Evolutionary conservation across 2,329 filamentous ascomycete species (phyloP), one percentile per base, ranked within the genome.

Genomic region (Calonectria hongkongensis): DNA sequence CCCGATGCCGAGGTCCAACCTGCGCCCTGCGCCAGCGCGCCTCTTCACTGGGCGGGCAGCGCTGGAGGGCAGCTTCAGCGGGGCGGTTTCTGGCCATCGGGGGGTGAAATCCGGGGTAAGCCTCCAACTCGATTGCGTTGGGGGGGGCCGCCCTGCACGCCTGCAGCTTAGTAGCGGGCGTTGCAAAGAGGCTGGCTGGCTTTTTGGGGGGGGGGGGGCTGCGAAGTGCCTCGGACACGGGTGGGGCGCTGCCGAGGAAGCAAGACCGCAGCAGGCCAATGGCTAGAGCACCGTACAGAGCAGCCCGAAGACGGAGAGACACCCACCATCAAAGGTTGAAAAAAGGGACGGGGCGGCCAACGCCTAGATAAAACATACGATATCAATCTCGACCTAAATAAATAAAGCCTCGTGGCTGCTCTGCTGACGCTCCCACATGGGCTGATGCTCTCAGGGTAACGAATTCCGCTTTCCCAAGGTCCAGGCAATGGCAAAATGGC

Each of bases 61-160:
- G 21, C 39, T 33, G 28, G 12, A 63, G 56, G 27, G 48, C 33
- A 18, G 25, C 36, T 27, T 30, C 18, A 50, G 45, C 41, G 63
- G 45, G 64, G 65, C 51, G 9, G 27, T n/a, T 33, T 25, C 39
- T 43, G 68, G 50, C 30, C 33, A 18, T 36, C 45, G 33, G 51
- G 64, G 66, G 21, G 56, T 41, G 58, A 68, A 80, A 78, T 80
- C 78, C 66, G 78, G 78, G 78, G 78, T 80, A 79, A 65, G 63
- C 48, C 28, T 75, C 68, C 69, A 71, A 74, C 30, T 72, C 66
- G 58, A 45, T 25, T 60, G 6, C 41, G 25, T 27, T 39, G 15
- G 45, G 30, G n/a, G 25, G 25, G 51, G 33, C 30, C 28, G 39
- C 9, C 51, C 54, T 60, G 33, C 36, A 41, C 33, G 21, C 33